phyloP scores from a whole-genome alignment of 306 rosid genomes.

The Cucurbita pepo region DNA sequence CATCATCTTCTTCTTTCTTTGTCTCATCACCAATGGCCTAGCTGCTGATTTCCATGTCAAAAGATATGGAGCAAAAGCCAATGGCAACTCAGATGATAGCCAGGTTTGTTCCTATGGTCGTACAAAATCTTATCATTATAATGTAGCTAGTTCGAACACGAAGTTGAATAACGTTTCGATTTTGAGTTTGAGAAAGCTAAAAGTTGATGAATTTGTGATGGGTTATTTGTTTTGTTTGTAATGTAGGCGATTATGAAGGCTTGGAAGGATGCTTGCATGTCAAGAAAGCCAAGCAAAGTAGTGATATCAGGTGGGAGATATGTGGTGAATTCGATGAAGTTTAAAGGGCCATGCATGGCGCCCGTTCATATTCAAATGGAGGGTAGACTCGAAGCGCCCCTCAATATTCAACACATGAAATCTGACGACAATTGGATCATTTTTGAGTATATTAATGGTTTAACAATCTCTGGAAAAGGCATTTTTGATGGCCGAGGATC shows the following conservation, averaged over 20 bases:
- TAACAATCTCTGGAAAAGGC: constrained; percentile 23
- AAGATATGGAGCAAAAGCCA: constrained; percentile 21
- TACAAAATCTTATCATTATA: too few relatives aligned
- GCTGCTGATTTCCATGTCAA: constrained; percentile 14
- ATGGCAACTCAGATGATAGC: constrained; percentile 17
- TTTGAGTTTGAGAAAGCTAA: too few relatives aligned
- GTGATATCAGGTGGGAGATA: constrained; percentile 10
- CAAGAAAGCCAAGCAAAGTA: constrained; percentile 9
- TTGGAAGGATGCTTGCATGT: constrained; percentile 26
- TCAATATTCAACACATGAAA: background rate
- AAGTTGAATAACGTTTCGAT: too few relatives aligned
- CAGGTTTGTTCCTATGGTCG: background rate
- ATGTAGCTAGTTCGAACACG: background rate
- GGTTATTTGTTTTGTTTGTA: background rate
- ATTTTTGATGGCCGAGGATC: constrained; percentile 30
- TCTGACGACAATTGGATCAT: constrained; percentile 15
- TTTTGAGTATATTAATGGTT: constrained; percentile 1
- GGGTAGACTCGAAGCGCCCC: constrained; percentile 22
- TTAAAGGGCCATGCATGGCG: constrained; percentile 31
- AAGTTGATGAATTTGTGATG: background rate
- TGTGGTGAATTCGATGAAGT: background rate
- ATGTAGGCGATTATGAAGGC: constrained; percentile 17
- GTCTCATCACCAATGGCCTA: background rate
- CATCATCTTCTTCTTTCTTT: constrained; percentile 3
- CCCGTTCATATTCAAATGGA: constrained; percentile 19